Evolutionary conservation across 1,139 yeast genomes (phyloP).

Genomic region (Magnusiomyces ingens): DNA sequence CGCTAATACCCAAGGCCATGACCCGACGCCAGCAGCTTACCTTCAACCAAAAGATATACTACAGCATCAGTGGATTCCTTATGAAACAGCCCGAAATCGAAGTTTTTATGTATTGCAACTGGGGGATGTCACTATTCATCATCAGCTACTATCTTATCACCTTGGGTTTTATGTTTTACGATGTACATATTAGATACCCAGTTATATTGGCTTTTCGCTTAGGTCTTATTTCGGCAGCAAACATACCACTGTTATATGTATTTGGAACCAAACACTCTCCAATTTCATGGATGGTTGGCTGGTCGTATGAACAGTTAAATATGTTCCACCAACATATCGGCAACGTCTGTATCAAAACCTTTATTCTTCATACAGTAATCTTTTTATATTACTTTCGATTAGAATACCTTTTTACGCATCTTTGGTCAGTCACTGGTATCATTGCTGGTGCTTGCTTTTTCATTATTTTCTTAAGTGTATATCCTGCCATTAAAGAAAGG

Average conservation of each 20-base stretch:
- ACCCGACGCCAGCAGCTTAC: background rate
- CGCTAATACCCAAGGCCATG: conserved; percentile 36
- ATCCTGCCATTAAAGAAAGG: conserved; percentile 4
- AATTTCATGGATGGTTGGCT: conserved; percentile 24
- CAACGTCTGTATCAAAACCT: conserved; percentile 18
- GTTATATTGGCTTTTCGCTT: conserved; percentile 24
- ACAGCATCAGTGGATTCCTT: conserved; percentile 5
- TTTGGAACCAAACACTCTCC: conserved; percentile 28
- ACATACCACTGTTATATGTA: conserved; percentile 25
- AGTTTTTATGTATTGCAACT: conserved; percentile 3
- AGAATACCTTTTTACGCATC: conserved; percentile 20
- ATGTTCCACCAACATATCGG: conserved; percentile 26
- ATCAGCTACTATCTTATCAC: conserved; percentile 8
- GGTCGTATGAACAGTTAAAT: conserved; percentile 30
- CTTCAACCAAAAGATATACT: background rate
- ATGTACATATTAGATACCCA: conserved; percentile 12
- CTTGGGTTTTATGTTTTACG: conserved; percentile 16
- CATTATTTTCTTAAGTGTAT: conserved; percentile 21
- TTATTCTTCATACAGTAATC: conserved; percentile 19
- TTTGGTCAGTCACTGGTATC: conserved; percentile 22
- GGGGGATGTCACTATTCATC: conserved; percentile 10
- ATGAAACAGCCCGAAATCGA: conserved; percentile 11
- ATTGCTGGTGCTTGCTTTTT: conserved; percentile 22
- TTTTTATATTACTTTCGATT: conserved; percentile 22
- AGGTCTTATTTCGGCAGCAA: conserved; percentile 23